Base-by-base conservation (phyloP, 805 yeast species). In the Myxozyma kluyveri region DNA sequence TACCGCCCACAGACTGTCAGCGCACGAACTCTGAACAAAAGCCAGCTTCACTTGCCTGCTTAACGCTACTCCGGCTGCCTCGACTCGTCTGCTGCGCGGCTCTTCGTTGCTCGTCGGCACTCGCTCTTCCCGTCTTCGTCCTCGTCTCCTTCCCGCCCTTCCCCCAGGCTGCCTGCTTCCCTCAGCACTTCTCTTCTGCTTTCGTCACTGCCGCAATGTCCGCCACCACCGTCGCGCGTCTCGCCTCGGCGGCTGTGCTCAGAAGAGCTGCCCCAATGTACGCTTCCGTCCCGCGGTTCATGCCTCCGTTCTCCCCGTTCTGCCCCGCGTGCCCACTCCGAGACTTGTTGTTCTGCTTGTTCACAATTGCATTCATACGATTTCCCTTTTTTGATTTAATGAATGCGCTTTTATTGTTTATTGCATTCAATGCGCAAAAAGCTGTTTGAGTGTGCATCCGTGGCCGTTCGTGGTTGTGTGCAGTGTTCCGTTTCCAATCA, bases 171-270 rank as follows among this genome's bases (percentile, higher is more conserved):
- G 9, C 41, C 21, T 19, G n/a, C 21, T 24, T 24, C 29, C 22
- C 29, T 14, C 22, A 4, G 14, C 43, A 22, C 45, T 18, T 21
- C 42, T 21, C 36, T 36, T 21, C 22, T 22, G 27, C 42, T 37
- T 48, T 33, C 29, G 18, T 14, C 26, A 19, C 44, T 22, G 42
- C 12, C 44, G 18, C 38, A 18, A 54, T 54, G 59, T 52, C 56
- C 41, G 52, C 56, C 32, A 43, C 52, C 21, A 26, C 50, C 36
- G 57, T 52, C 45, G 56, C 53, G 29, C 59, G 59, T 35, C 49
- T 51, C 42, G 59, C 59, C 24, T 48, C 59, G 41, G 59, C 55
- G 42, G 45, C 58, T 19, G 44, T 52, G 22, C 22, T 50, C 35
- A 49, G 50, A 21, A 55, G 56, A 29, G 47, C 47, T 18, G 50